A percentile compares a stretch with the other conserved stretches of the same genome.
phyloP scores from a whole-genome alignment of 2,329 filamentous ascomycete species.

The Verticillium tricorpus region DNA sequence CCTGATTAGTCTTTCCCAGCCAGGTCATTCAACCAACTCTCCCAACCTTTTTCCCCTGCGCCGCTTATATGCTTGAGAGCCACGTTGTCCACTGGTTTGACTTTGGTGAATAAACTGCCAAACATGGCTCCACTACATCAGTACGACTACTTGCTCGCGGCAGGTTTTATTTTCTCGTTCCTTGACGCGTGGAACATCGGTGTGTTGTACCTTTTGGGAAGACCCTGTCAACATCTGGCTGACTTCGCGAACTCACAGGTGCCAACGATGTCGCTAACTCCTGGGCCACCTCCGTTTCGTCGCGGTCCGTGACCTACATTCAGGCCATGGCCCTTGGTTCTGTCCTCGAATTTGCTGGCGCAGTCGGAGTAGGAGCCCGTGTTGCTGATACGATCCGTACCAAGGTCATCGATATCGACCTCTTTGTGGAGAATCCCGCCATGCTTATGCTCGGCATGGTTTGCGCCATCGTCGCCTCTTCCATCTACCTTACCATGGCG shows the following conservation, averaged over 20 bases:
- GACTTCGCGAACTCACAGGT: conserved; percentile 4
- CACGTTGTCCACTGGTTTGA: background rate
- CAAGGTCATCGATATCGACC: conserved; percentile 34
- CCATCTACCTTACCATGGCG: conserved; percentile 36
- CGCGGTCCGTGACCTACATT: conserved; percentile 48
- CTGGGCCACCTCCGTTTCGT: conserved; percentile 58
- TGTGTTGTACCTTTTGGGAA: conserved; percentile 16
- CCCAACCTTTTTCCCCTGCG: background rate
- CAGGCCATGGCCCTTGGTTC: conserved; percentile 42
- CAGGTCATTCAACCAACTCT: background rate
- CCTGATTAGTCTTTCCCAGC: background rate
- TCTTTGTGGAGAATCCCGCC: conserved; percentile 33
- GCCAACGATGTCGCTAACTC: conserved; percentile 57
- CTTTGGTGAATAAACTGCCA: background rate
- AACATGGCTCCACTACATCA: conserved; percentile 33
- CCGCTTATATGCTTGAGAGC: background rate
- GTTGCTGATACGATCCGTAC: conserved; percentile 43
- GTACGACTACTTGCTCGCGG: conserved; percentile 60
- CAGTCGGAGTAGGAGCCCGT: conserved; percentile 42
- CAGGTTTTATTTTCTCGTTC: conserved; percentile 61
- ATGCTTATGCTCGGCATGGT: conserved; percentile 37
- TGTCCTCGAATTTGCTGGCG: conserved; percentile 44
- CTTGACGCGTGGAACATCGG: conserved; percentile 65
- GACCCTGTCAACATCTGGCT: background rate
- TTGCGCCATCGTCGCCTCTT: conserved; percentile 30